Evolutionary conservation across 1,139 yeast genomes (phyloP).

Genomic region (Hyphopichia khmerensis): DNA sequence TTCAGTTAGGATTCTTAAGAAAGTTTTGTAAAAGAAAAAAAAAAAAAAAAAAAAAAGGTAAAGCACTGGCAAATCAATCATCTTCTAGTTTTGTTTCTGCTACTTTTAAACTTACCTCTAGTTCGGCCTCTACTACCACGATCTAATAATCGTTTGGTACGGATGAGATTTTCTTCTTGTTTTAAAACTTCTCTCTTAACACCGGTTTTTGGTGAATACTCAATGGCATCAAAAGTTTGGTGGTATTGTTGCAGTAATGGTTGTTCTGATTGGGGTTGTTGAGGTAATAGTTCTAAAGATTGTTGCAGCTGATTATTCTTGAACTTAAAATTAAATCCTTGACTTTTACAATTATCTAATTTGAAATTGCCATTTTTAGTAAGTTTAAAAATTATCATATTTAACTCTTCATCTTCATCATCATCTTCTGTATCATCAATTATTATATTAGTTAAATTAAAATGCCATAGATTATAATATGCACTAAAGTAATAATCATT

Average conservation of each 20-base stretch:
- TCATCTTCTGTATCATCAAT: constrained; percentile 38
- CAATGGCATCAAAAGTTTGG: constrained; percentile 9
- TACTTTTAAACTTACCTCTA: background rate
- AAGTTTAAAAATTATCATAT: constrained; percentile 28
- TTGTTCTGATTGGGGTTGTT: too few relatives aligned
- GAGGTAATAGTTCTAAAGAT: too few relatives aligned
- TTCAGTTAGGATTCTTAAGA: background rate
- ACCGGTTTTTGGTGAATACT: constrained; percentile 13
- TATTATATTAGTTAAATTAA: constrained; percentile 58
- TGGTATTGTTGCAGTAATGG: background rate
- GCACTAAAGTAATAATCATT: constrained; percentile 62
- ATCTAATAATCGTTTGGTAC: too few relatives aligned
- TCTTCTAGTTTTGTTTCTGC: too few relatives aligned
- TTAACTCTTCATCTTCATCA: constrained; percentile 9
- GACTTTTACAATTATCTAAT: constrained; percentile 30
- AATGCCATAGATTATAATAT: constrained; percentile 76
- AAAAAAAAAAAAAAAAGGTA: too few relatives aligned
- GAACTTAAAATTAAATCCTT: constrained; percentile 34
- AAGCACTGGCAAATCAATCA: too few relatives aligned
- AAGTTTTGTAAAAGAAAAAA: too few relatives aligned
- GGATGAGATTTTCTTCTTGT: too few relatives aligned
- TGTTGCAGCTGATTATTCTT: too few relatives aligned
- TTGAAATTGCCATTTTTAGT: constrained; percentile 24
- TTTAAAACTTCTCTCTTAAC: constrained; percentile 8
- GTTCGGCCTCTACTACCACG: background rate